Evolutionary conservation across 352 stramenopile genomes (phyloP).

Genomic region (Phytophthora sojae): DNA sequence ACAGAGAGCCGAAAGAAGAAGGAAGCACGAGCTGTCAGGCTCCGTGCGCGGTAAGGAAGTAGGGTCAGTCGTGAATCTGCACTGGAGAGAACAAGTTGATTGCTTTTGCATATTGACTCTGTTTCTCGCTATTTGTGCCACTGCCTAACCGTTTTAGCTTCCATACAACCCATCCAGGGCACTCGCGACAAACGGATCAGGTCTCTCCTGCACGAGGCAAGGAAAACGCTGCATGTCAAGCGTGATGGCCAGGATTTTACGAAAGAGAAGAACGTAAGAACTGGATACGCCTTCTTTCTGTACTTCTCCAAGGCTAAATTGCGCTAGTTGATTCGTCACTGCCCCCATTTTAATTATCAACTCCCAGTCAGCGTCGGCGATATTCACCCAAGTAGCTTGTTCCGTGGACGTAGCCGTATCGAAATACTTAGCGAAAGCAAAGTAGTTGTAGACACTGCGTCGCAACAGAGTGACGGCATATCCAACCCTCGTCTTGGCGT

Average conservation of each 20-base stretch:
- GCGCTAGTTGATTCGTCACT: not conserved
- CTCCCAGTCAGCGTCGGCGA: not conserved
- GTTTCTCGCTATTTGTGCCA: too few species aligned
- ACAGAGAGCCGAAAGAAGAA: too few species aligned
- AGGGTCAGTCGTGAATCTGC: too few species aligned
- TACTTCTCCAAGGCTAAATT: not conserved
- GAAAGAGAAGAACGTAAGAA: not conserved
- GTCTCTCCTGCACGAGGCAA: not conserved
- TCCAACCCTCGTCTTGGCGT: not conserved
- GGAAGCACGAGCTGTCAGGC: too few species aligned
- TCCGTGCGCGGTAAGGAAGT: too few species aligned
- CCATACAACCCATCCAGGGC: too few species aligned
- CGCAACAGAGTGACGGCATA: not conserved
- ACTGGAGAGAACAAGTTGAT: too few species aligned
- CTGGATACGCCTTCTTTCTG: not conserved
- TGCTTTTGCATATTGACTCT: too few species aligned
- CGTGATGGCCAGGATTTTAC: not conserved
- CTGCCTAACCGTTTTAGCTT: too few species aligned
- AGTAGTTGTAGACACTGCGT: not conserved
- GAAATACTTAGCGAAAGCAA: not conserved
- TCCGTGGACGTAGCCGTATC: not conserved
- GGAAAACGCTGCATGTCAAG: not conserved
- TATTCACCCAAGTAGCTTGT: not conserved
- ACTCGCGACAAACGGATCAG: too few species aligned
- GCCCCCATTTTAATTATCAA: not conserved